Evolutionary conservation across 148 eudicot species (phyloP), one percentile per base, ranked within the genome.

Genomic region (Chenopodium formosanum): DNA sequence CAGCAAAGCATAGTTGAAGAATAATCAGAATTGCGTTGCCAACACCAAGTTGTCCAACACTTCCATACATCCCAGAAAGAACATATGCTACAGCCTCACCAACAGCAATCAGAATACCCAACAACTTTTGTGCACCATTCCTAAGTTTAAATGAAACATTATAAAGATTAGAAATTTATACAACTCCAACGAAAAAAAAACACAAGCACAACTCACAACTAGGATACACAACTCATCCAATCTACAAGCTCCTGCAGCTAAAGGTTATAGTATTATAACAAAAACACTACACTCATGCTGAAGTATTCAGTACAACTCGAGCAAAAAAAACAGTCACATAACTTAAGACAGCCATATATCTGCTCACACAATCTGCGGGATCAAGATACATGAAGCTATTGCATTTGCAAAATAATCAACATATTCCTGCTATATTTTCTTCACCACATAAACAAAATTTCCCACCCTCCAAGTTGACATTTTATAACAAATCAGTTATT

Each of bases 61-160:
- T 91, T n/a, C 95, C 94, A 74, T 91, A 91, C 95, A 93, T 93
- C 27, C 97, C 95, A 14, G 95, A 93, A 46, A 93, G 94, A 79
- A 93, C 97, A 87, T 92, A 93, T 47, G 97, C 97, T 75, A 93
- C 92, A 52, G 97, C 97, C 84, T 93, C 95, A 77, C 97, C 95
- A 80, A 93, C 87, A 74, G 92, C 97, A 77, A 93, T 93, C 76
- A 93, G 82, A 83, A 93, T 91, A 40, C 97, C 97, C 77, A 93
- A 73, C 87, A 93, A 85, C 86, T 93, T 93, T 82, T 93, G 97
- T 70, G 93, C 97, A 86, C 94, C 97, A 79, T 90, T 93, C 72
- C 94, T 91, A 78, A 25, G 16, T n/a, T 73, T 25, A 23, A n/a
- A 73, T 8, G 31, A 1, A 34, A 76, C 2, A 79, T 70, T 67